Base-by-base conservation (phyloP, 768 basidiomycete species). In the Amyloporia xantha region DNA sequence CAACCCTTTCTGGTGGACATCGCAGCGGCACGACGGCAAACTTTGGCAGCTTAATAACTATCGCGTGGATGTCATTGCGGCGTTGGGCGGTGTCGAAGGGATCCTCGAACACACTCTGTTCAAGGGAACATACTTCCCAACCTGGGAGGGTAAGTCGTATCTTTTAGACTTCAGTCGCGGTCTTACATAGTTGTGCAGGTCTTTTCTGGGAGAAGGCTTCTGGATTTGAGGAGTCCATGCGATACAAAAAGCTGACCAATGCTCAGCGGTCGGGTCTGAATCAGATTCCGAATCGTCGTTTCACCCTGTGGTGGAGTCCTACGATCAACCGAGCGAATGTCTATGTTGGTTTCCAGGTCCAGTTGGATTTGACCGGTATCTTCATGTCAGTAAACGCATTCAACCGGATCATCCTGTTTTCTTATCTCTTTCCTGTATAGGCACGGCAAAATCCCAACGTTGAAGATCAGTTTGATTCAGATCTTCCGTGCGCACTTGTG, bases 401-500 rank as follows among this genome's bases (percentile, higher is more conserved):
- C n/a, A n/a, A n/a, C n/a, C n/a, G n/a, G 11, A 1, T 26, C 41
- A 12, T 21, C 37, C 5, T 15, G 48, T 44, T 13, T n/a, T n/a
- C n/a, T n/a, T n/a, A n/a, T n/a, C n/a, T n/a, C n/a, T n/a, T n/a
- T n/a, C n/a, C n/a, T n/a, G n/a, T n/a, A n/a, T 55, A 86, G 87
- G 86, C 94, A 96, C 68, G 95, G 95, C 60, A 97, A 99, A 73
- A 95, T 97, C 54, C 93, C 93, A 11, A 96, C 94, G 2, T 71
- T 97, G 56, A 97, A 98, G 74, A 99, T 99, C 71, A 93, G 90
- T 69, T 82, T 98, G 72, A 99, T 99, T 59, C 96, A 98, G 63
- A 96, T 99, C 60, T 98, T 99, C 91, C 90, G 96, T 74, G 96
- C 96, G 36, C 96, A 99, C 68, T 80, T 99, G 72, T 98, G 96